Evolutionary conservation across 129 eudicot species (phyloP), one percentile per base, ranked within the genome.

Genomic region (Deinandra increscens): DNA sequence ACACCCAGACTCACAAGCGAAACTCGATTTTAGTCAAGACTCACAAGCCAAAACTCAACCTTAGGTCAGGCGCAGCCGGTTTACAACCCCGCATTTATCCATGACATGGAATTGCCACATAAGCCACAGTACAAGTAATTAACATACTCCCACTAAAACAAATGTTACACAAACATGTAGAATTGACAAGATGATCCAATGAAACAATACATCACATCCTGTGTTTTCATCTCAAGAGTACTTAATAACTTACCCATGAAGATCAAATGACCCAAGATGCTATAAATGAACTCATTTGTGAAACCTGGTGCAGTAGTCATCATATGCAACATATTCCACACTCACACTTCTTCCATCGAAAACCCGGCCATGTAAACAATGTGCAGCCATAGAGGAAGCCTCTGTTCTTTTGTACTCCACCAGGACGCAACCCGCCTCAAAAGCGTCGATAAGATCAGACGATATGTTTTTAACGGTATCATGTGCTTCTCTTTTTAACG

Each of bases 301-400:
- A 79, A 86, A 89, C 80, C 81, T 83, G 11, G 31, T 68, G 62
- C 50, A 48, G 77, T 87, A 90, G 29, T 56, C 79, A 60, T 87
- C 84, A 60, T 59, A 80, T 50, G 63, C 66, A 29, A 87, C 96
- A 58, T 87, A 94, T 59, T 46, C 92, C 41, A 84, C 91, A 3
- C 83, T 71, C 73, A 90, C 96, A 6, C 68, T 64, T 66, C 95
- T 88, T 55, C 85, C 85, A 70, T 94, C 96, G 46, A 94, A 94
- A 46, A 69, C 59, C 33, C 99, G 87, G 10, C 99, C 96, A 72
- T 94, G 96, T 66, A 94, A 84, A 87, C 85, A 78, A 84, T 94
- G 99, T 18, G 99, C 99, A 9, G 99, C 99, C 69, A 76, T 82
- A 53, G 81, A 80, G 51, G 94, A 80, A 80, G 99, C 91, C 68